Evolutionary conservation across 805 yeast species (phyloP).

Genomic region (Lachancea nothofagi): DNA sequence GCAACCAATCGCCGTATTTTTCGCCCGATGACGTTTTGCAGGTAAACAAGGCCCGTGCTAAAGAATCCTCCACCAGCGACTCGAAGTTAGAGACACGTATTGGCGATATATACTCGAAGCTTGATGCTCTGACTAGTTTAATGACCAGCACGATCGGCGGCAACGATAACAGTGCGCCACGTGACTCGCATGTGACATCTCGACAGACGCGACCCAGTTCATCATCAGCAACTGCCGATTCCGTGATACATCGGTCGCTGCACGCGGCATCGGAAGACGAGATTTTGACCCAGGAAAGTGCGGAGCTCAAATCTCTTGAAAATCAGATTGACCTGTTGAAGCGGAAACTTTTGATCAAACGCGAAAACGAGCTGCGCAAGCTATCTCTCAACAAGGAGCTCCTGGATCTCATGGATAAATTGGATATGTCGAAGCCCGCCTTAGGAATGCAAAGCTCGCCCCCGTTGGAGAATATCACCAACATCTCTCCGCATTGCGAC

Average conservation of each 20-base stretch:
- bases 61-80: constrained; percentile 2
- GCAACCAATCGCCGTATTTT: neutral
- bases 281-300: constrained; percentile 32
- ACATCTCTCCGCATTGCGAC: constrained; percentile 6
- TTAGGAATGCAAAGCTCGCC: constrained; percentile 3
- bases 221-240: constrained; percentile 7
- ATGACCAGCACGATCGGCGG: constrained; percentile 8
- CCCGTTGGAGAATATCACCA: neutral
- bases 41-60: constrained; percentile 3
- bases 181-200: too few species aligned
- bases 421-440: constrained; percentile 14
- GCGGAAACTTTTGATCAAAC: constrained; percentile 30
- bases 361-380: constrained; percentile 34
- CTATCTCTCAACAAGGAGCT: constrained; percentile 31
- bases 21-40: constrained; percentile 8
- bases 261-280: constrained; percentile 17
- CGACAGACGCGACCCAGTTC: constrained; percentile 1
- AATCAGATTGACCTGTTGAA: constrained; percentile 31
- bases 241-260: constrained; percentile 1
- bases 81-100: constrained; percentile 15
- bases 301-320: constrained; percentile 32
- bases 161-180: too few species aligned
- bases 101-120: constrained; percentile 16
- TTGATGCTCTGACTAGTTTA: constrained; percentile 18
- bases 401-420: constrained; percentile 23